Percentiles rank a stretch among this genome's conserved stretches.
Evolutionary conservation across 768 basidiomycete genomes (phyloP).

Genomic region (Clathrus columnatus): DNA sequence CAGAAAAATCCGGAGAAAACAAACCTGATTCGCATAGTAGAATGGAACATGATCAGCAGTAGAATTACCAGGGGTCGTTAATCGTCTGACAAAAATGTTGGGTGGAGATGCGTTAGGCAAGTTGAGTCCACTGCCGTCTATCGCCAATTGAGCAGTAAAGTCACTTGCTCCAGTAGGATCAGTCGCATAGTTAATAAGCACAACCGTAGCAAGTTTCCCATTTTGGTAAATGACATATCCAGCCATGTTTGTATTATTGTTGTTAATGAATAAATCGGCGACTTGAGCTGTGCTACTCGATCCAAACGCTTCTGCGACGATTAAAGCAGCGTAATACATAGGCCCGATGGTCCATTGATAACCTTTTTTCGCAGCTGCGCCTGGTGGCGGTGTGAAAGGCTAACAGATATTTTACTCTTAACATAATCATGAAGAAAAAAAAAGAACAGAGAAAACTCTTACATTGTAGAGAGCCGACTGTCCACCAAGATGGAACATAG

Average conservation of each 20-base stretch:
- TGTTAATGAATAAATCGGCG: slow-evolving; percentile 51
- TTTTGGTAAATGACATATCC: slow-evolving; percentile 70
- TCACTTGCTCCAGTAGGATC: slow-evolving; percentile 49
- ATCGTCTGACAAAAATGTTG: slow-evolving; percentile 47
- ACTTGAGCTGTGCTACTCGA: slow-evolving; percentile 54
- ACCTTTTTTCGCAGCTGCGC: slow-evolving; percentile 43
- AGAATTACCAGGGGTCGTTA: slow-evolving; percentile 7
- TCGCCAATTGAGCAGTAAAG: slow-evolving; percentile 41
- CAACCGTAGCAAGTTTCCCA: slow-evolving; percentile 48
- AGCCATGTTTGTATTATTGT: slow-evolving; percentile 47
- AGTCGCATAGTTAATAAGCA: slow-evolving; percentile 64
- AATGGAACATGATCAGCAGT: background rate
- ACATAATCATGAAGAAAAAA: slow-evolving; percentile 16
- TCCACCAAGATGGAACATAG: slow-evolving; percentile 50
- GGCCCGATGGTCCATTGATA: slow-evolving; percentile 69
- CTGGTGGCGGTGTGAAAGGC: slow-evolving; percentile 37
- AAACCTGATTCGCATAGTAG: background rate
- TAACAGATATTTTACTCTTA: slow-evolving; percentile 3
- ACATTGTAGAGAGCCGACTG: slow-evolving; percentile 61
- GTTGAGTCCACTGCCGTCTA: slow-evolving; percentile 35
- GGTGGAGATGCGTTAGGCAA: slow-evolving; percentile 32
- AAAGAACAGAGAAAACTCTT: slow-evolving; percentile 30
- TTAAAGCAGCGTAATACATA: slow-evolving; percentile 63
- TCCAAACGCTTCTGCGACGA: slow-evolving; percentile 66
- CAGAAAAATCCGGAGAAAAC: background rate